Base-by-base conservation (phyloP, 2,329 filamentous ascomycete genomes). In the Monosporascus sp. region DNA sequence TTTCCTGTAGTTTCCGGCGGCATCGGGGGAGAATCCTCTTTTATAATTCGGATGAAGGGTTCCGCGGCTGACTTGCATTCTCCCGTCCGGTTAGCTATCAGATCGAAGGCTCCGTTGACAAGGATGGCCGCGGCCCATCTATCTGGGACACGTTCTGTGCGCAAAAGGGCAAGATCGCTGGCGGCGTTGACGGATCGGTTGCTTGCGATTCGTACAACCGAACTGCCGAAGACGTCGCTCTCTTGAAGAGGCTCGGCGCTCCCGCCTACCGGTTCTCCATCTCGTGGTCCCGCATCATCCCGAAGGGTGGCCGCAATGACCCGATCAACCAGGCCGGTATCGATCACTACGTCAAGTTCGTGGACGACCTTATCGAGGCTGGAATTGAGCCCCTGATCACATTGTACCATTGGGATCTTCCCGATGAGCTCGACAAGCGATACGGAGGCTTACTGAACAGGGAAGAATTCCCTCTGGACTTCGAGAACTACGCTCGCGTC, bases 121-220 rank as follows among this genome's bases (percentile, higher is more conserved):
- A 86, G 66, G 90, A 93, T 67, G 91, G 90, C 59, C 88, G 90
- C 59, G 87, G 82, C 22, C 85, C 89, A 51, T 90, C 87, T 57
- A 94, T 95, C 70, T 95, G 91, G 91, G 91, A 96, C 72, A 86
- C 82, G n/a, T 95, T 95, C 75, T 92, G 88, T 73, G 81, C 81
- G 58, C 86, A 84, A 51, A 85, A 87, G 7, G 89, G 89, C 64
- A 95, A 94, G 73, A 91, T 94, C 64, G 89, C 89, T 52, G 88
- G 89, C 63, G 86, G 84, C 54, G 85, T 79, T 61, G 87, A 84
- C 44, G 91, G 91, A 50, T 85, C 83, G 50, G 81, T 89, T 44
- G 90, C 91, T 38, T 96, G 91, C 73, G 89, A 95, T 74, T 92
- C 88, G 28, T 95, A 95, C 77, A 86, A 93, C 73, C 85, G 87